Base-by-base conservation (phyloP, 1,139 yeast genomes). In the Kurtzmaniella quercitrusa region DNA sequence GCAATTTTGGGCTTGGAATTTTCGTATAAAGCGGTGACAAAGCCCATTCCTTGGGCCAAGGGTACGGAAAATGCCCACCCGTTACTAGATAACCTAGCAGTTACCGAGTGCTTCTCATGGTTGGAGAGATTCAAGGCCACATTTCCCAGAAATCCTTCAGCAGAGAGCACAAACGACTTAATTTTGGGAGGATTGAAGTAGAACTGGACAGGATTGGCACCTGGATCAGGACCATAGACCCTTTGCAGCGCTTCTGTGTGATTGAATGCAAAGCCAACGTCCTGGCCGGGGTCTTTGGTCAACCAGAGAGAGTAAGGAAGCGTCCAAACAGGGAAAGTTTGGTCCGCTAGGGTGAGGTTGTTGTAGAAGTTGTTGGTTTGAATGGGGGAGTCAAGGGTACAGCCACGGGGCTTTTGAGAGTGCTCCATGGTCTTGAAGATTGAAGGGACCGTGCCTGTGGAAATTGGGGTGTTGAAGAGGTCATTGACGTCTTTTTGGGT, bases 1-100 rank as follows among this genome's bases (percentile, higher is more conserved):
- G 73, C 71, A 38, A 85, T 58, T 21, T 72, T 65, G 1, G 90
- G 85, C 7, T 68, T 68, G 34, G 83, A 63, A 47, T 72, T 72
- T n/a, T 60, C 57, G 45, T 84, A 85, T 2, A 81, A 66, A 1
- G 85, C 83, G 4, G 88, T 79, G 12, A 82, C 64, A 47, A 83
- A 79, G 0, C 91, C 91, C 85, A 82, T 82, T 14, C 94, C 94
- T 31, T 69, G 71, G 16, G 62, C 68, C 42, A 72, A 56, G 1
- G 77, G 77, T 27, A 68, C 34, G 7, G 59, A 54, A 18, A 72
- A 56, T 23, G 49, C 45, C 10, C 50, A 45, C 18, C 54, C 50
- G 17, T 44, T 40, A 11, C 49, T 42, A 8, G 43, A 48, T 33
- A 66, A 48, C 18, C 53, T 53, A 1, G 73, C 58, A 14, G 59